Percentiles rank a stretch among this genome's conserved stretches.
These are phyloP conservation scores for Borovskyia barvae DNA, from an alignment of 208 protist genomes.

Conservation along the genomic window DNA sequence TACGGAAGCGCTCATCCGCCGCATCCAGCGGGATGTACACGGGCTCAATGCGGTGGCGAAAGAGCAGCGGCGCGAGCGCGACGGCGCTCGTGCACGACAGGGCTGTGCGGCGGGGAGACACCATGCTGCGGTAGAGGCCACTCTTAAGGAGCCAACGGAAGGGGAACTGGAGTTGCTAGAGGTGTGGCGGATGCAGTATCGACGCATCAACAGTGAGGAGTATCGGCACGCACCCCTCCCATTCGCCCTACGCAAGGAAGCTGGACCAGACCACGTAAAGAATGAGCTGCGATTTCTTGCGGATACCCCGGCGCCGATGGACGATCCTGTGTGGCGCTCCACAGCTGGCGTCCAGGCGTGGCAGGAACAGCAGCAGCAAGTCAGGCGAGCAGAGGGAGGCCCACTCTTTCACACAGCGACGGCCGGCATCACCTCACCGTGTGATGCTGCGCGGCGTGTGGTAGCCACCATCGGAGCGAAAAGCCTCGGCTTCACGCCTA, in stretches of 20 bases:
- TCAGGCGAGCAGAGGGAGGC: conserved; percentile 4
- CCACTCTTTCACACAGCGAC: not conserved
- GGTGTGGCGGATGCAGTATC: conserved; percentile 41
- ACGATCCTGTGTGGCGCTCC: conserved; percentile 18
- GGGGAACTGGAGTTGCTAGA: conserved; percentile 60
- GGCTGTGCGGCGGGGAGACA: conserved; percentile 14
- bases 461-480: conserved; percentile 46
- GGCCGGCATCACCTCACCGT: not conserved
- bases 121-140: conserved; percentile 16
- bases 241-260: conserved; percentile 39
- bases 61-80: conserved; percentile 63
- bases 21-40: conserved; percentile 78
- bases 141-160: conserved; percentile 22
- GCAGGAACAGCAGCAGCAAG: conserved; percentile 26
- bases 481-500: conserved; percentile 41
- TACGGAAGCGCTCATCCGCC: conserved; percentile 54
- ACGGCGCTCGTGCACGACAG: conserved; percentile 14
- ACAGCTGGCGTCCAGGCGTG: conserved; percentile 30
- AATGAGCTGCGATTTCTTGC: conserved; percentile 30
- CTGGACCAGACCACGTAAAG: conserved; percentile 63
- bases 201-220: conserved; percentile 32
- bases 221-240: conserved; percentile 42
- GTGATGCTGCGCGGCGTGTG: conserved; percentile 23
- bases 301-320: conserved; percentile 6
- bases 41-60: conserved; percentile 80